These are phyloP conservation scores for Phytophthora parvispora DNA, from an alignment of 352 stramenopile species.

Conservation along the genomic window DNA sequence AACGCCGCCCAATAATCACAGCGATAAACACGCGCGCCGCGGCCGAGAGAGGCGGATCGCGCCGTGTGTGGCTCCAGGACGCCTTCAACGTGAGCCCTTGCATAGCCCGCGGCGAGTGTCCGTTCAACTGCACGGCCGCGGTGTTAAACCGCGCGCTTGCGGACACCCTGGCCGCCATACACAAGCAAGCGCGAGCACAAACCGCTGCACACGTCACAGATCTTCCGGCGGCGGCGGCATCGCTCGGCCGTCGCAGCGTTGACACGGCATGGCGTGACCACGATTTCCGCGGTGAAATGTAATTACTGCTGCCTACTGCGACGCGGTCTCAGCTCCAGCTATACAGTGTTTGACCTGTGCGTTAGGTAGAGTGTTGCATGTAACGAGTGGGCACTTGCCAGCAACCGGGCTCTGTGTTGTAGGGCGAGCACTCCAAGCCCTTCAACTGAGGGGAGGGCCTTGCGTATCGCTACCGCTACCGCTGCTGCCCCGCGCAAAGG, in stretches of 20 bases:
- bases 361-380: too few species aligned
- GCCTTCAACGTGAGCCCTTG: constrained; percentile 29
- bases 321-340: not conserved
- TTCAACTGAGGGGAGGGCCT: not conserved
- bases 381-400: too few species aligned
- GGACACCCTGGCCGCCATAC: constrained; percentile 4
- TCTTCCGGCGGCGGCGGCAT: not conserved
- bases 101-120: constrained; percentile 23
- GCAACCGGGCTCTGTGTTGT: too few species aligned
- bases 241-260: not conserved
- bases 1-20: not conserved
- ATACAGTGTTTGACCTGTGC: too few species aligned
- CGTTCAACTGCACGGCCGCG: constrained; percentile 27
- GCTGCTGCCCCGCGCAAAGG: too few species aligned
- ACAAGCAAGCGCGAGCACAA: too few species aligned
- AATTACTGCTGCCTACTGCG: not conserved
- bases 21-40: constrained; percentile 11
- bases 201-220: not conserved
- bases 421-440: not conserved
- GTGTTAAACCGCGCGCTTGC: constrained; percentile 25
- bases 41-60: constrained; percentile 29
- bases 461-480: constrained; percentile 21
- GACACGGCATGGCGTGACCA: not conserved
- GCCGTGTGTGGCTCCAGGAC: constrained; percentile 30
- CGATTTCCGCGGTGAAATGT: not conserved